These are phyloP conservation scores for Monsonia emarginata DNA, from an alignment of 441 rosid species.

Conservation along the genomic window DNA sequence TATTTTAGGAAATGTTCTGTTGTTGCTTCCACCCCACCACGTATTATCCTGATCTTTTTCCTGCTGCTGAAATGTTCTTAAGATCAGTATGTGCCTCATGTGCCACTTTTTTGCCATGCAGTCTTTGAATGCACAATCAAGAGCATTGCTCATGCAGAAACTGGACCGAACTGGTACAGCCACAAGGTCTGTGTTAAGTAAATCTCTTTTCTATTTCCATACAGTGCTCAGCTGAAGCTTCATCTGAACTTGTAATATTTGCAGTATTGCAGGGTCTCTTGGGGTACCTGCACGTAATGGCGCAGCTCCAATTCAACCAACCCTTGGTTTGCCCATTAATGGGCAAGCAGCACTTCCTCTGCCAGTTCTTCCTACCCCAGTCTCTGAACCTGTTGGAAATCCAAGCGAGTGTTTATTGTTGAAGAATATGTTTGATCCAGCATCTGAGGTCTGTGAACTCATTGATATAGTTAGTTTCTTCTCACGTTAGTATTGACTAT, in stretches of 20 bases:
- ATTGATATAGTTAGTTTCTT: not conserved
- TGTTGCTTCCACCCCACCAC: too few relatives aligned
- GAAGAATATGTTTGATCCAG: constrained; percentile 85
- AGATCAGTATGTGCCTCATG: not conserved
- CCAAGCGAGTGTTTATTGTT: constrained; percentile 73
- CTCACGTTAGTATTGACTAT: constrained; percentile 8
- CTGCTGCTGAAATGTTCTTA: not conserved
- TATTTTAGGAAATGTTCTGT: not conserved
- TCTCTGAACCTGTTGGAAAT: constrained; percentile 49
- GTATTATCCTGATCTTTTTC: too few relatives aligned
- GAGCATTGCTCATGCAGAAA: constrained; percentile 72
- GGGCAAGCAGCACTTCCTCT: constrained; percentile 42
- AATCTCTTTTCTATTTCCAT: not conserved
- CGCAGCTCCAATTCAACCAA: constrained; percentile 35
- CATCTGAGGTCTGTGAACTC: constrained; percentile 51
- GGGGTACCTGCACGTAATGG: constrained; percentile 64
- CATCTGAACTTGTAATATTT: not conserved
- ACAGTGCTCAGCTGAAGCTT: not conserved
- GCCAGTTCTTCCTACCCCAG: constrained; percentile 38
- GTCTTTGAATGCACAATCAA: constrained; percentile 83
- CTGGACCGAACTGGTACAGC: constrained; percentile 83
- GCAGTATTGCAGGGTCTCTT: constrained; percentile 55
- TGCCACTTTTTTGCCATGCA: constrained; percentile 19
- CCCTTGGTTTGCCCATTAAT: constrained; percentile 36
- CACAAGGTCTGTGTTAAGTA: constrained; percentile 47